phyloP scores from a whole-genome alignment of 164 flowering plant species.

The Brasenia schreberi region DNA sequence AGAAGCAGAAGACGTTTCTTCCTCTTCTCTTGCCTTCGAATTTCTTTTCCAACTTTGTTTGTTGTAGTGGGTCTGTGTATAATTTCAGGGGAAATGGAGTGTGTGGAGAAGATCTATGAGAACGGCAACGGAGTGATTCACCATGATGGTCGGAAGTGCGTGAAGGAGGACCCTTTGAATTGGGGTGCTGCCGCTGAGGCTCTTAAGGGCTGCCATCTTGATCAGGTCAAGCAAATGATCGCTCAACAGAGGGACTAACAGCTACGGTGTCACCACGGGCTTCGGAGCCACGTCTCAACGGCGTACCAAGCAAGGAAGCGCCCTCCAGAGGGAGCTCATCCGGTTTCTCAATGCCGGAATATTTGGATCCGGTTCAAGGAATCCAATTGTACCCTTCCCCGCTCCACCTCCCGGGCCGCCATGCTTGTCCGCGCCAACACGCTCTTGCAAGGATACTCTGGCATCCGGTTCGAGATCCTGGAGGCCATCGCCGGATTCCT shows the following conservation, averaged over 20 bases:
- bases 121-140: background rate
- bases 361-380: slow-evolving; percentile 15
- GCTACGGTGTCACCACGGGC: slow-evolving; percentile 29
- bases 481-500: slow-evolving; percentile 22
- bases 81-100: background rate
- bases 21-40: background rate
- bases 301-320: slow-evolving; percentile 14
- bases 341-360: slow-evolving; percentile 30
- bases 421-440: slow-evolving; percentile 28
- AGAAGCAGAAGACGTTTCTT: background rate
- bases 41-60: background rate
- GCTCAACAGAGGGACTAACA: slow-evolving; percentile 21
- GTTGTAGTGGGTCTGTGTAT: no score
- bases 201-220: slow-evolving; percentile 42
- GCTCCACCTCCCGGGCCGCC: slow-evolving; percentile 19
- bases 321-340: slow-evolving; percentile 26
- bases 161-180: slow-evolving; percentile 16
- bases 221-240: slow-evolving; percentile 56
- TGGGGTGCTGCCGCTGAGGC: slow-evolving; percentile 49
- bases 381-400: slow-evolving; percentile 2
- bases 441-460: slow-evolving; percentile 28
- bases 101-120: background rate
- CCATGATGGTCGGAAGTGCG: background rate
- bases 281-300: slow-evolving; percentile 30
- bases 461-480: slow-evolving; percentile 27